A percentile compares a stretch with the other conserved stretches of the same genome.
These are phyloP conservation scores for Colletotrichum sidae DNA, from an alignment of 2,329 filamentous ascomycete genomes.

Conservation along the genomic window DNA sequence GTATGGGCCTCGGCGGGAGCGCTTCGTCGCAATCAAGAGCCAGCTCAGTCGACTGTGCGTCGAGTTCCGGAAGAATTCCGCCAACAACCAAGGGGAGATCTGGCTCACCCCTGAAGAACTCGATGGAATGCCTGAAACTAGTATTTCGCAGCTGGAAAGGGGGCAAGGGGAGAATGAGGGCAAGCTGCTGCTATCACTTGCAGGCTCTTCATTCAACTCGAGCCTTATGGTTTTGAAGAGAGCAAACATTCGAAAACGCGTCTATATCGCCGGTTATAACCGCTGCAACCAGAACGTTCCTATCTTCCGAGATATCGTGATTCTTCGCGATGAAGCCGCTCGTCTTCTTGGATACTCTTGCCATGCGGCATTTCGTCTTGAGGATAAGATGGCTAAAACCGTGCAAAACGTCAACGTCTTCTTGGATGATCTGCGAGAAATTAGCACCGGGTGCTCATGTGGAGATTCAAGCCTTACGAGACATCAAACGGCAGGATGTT, in stretches of 20 bases:
- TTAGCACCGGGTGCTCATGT: slow-evolving; percentile 60
- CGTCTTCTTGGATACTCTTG: slow-evolving; percentile 81
- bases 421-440: slow-evolving; percentile 43
- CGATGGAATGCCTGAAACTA: neutral
- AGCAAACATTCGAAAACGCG: slow-evolving; percentile 65
- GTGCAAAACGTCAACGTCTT: slow-evolving; percentile 78
- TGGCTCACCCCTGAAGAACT: slow-evolving; percentile 5
- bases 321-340: slow-evolving; percentile 82
- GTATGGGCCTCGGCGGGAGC: neutral
- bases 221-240: no score
- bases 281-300: slow-evolving; percentile 59
- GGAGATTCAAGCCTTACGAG: slow-evolving; percentile 62
- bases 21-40: slow-evolving; percentile 6
- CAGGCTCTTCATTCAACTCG: no score
- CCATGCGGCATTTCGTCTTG: slow-evolving; percentile 80
- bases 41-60: neutral
- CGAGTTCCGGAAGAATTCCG: neutral
- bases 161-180: slow-evolving; percentile 77
- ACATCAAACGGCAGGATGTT: slow-evolving; percentile 61
- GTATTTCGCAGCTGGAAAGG: slow-evolving; percentile 71
- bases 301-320: slow-evolving; percentile 79
- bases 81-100: neutral
- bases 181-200: slow-evolving; percentile 57
- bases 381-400: slow-evolving; percentile 89
- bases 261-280: neutral